Conservation (phyloP, 1,284 basidiomycete species). For the Ustilago trichophora region DNA sequence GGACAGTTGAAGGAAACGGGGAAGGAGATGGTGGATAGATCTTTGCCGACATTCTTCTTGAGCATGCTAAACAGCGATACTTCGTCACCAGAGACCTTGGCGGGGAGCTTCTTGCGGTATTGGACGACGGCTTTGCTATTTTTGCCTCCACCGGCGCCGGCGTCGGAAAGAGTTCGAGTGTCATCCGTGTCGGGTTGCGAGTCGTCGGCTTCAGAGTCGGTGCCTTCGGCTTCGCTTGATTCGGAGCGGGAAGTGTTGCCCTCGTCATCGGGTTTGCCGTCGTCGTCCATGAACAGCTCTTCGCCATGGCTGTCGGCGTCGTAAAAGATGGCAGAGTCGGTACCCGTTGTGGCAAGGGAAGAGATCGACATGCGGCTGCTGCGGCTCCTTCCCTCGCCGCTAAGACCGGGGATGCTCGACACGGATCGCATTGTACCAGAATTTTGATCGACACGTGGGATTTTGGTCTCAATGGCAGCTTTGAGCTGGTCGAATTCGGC, state of each 20-base stretch:
- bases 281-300: constrained; percentile 48
- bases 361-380: constrained; percentile 43
- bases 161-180: constrained; percentile 21
- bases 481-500: constrained; percentile 56
- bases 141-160: constrained; percentile 2
- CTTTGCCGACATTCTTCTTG: constrained; percentile 81
- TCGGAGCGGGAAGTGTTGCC: constrained; percentile 44
- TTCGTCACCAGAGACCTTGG: constrained; percentile 75
- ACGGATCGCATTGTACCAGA: constrained; percentile 52
- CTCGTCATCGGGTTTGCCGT: constrained; percentile 42
- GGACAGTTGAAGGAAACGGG: constrained; percentile 67
- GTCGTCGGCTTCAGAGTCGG: constrained; percentile 66
- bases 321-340: constrained; percentile 60
- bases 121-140: constrained; percentile 17
- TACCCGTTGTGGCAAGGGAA: constrained; percentile 50
- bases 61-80: constrained; percentile 84
- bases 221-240: constrained; percentile 53
- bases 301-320: constrained; percentile 58
- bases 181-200: constrained; percentile 28
- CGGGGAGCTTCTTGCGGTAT: constrained; percentile 71
- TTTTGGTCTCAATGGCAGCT: constrained; percentile 45
- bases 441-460: constrained; percentile 38
- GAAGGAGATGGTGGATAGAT: constrained; percentile 66
- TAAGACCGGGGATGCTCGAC: constrained; percentile 15
- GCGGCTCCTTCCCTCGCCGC: constrained; percentile 1